Evolutionary conservation across 805 yeast genomes (phyloP).

Genomic region (Ogataea haglerorum): DNA sequence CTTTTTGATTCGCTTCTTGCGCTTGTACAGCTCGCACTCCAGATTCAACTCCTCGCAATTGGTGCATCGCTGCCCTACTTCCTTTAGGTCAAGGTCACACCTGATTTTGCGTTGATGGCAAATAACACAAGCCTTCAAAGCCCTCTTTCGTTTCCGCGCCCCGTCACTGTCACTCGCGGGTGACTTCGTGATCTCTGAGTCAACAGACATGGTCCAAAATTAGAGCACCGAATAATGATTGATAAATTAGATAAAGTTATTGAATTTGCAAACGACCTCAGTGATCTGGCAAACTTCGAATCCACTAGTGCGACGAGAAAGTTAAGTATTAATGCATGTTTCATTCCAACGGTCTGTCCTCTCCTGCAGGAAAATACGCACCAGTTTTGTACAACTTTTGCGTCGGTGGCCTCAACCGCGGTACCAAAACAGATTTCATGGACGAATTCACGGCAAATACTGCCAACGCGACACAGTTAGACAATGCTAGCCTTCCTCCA

Average conservation of each 20-base stretch:
- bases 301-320: not conserved
- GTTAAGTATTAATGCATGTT: not conserved
- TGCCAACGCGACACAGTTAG: not conserved
- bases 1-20: conserved; percentile 31
- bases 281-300: conserved; percentile 1
- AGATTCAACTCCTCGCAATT: conserved; percentile 40
- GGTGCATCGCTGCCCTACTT: conserved; percentile 58
- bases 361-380: conserved; percentile 3
- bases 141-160: conserved; percentile 45
- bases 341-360: conserved; percentile 4
- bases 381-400: not conserved
- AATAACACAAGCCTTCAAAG: conserved; percentile 67
- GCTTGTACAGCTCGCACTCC: conserved; percentile 64
- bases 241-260: not conserved
- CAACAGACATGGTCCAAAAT: conserved; percentile 1
- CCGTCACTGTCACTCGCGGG: conserved; percentile 9
- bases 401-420: not conserved
- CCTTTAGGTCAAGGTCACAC: conserved; percentile 58
- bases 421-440: not conserved
- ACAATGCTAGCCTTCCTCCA: not conserved
- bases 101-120: conserved; percentile 71
- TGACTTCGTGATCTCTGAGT: conserved; percentile 2
- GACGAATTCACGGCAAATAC: not conserved
- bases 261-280: not conserved
- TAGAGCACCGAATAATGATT: not conserved